Evolutionary conservation across 805 yeast genomes (phyloP), one percentile per base, ranked within the genome.

Genomic region (Candida germanica): DNA sequence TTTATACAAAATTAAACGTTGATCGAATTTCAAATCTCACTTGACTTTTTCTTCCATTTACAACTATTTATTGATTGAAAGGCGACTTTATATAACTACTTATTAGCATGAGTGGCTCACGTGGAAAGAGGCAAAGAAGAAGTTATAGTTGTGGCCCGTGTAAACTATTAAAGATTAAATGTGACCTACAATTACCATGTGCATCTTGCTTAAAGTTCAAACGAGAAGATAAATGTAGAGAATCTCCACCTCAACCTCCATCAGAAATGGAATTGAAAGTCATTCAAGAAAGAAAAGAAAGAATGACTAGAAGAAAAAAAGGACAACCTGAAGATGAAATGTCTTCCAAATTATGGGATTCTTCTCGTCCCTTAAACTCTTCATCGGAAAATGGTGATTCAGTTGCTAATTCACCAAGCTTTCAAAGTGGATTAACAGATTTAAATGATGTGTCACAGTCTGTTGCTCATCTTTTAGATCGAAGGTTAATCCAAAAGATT

Each of bases 71-170:
- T n/a, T n/a, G n/a, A n/a, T n/a, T n/a, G n/a, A n/a, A n/a, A n/a
- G n/a, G n/a, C n/a, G n/a, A n/a, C n/a, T n/a, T n/a, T n/a, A n/a
- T n/a, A n/a, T 16, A 27, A 27, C 14, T 20, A 20, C 23, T 7
- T 10, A 7, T 12, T 27, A 16, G 16, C 30, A 34, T 34, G 38
- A 30, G 31, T 12, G 23, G 23, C 23, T 16, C 27, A 11, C 14
- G 32, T 24, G 35, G 36, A 10, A 65, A 64, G 43, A 48, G 73
- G 38, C 66, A 64, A 33, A 53, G 80, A 40, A 56, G 79, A 28
- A 68, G 75, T n/a, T 75, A 75, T 47, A 69, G 70, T 36, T 75
- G 80, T 50, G 80, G 79, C 1, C 78, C 77, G 2, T 75, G 80
- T 44, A 72, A 72, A 44, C 51, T 58, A n/a, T 67, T 70, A 38